Conservation (phyloP, 1,284 basidiomycete species). For the Stereum hirsutum region DNA sequence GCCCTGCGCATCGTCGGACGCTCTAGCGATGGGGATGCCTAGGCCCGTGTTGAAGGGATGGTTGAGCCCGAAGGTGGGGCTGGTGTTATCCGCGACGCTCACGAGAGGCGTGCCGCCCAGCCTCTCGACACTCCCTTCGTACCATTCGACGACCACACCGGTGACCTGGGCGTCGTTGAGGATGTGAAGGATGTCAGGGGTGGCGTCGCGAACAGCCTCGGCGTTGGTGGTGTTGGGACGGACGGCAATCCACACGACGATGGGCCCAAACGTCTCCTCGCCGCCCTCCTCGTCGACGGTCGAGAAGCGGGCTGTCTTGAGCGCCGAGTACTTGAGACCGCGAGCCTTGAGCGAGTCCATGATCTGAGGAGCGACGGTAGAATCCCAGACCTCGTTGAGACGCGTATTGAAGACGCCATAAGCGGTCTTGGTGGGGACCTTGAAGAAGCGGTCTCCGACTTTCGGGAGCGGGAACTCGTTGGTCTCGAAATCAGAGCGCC, state of each 20-base stretch:
- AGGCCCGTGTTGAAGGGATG: slow-evolving; percentile 19
- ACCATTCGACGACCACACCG: slow-evolving; percentile 26
- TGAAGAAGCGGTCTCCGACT: slow-evolving; percentile 15
- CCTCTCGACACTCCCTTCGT: slow-evolving; percentile 20
- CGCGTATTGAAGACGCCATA: slow-evolving; percentile 25
- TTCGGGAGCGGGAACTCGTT: slow-evolving; percentile 22
- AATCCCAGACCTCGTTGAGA: slow-evolving; percentile 21
- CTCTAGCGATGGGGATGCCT: slow-evolving; percentile 17
- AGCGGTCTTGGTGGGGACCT: slow-evolving; percentile 25
- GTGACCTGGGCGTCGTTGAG: slow-evolving; percentile 19
- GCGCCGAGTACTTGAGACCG: slow-evolving; percentile 22
- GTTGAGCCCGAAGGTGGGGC: slow-evolving; percentile 16
- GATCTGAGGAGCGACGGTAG: slow-evolving; percentile 26
- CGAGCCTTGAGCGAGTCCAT: slow-evolving; percentile 20
- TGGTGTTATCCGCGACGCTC: slow-evolving; percentile 15
- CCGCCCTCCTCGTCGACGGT: slow-evolving; percentile 21
- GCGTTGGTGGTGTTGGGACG: slow-evolving; percentile 25
- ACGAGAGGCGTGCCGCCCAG: slow-evolving; percentile 19
- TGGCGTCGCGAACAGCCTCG: slow-evolving; percentile 21
- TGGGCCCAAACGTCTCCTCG: slow-evolving; percentile 20
- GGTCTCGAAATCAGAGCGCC: slow-evolving; percentile 23
- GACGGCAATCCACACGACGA: slow-evolving; percentile 29
- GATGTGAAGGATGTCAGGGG: slow-evolving; percentile 26
- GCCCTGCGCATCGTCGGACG: slow-evolving; percentile 15
- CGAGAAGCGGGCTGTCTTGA: slow-evolving; percentile 25